Base-by-base conservation (phyloP, 2,329 filamentous ascomycete genomes). In the Ophiostoma populinum region DNA sequence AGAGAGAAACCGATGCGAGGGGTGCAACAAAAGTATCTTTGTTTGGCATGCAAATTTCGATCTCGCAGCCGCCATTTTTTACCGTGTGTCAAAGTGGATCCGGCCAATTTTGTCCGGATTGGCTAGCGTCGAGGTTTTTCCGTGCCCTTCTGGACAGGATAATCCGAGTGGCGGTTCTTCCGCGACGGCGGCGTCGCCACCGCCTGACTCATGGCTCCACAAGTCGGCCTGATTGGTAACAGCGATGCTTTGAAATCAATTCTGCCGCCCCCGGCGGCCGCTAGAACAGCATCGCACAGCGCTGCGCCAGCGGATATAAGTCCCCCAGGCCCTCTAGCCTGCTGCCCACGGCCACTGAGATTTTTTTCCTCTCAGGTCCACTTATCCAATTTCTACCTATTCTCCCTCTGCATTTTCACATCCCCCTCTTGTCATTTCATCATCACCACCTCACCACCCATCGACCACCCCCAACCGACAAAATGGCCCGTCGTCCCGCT, bases 401-500 rank as follows among this genome's bases (percentile, higher is more conserved):
- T 50, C 52, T 26, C 31, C 15, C 12, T 25, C 11, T 24, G 18
- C 6, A 24, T 31, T 17, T 35, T 31, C 24, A 20, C 20, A 22
- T 28, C 24, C 20, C 29, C 21, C 28, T 32, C 24, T 21, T 34
- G 9, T 16, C 29, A 32, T 26, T 34, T 21, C 29, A 36, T 36
- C 30, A 35, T 24, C 30, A 39, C 30, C 34, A 35, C 18, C 33
- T 24, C 36, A 33, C 30, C 34, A 48, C 49, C 45, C 50, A 53
- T 46, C 49, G n/a, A 47, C 53, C 24, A 31, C 25, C 35, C 27
- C 13, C 32, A 65, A 67, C 70, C 65, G 73, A 77, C 78, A 86
- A 78, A 72, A 98, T 98, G 90, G 90, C 90, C 60, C 85, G 90
- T 67, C 85, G 90, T 80, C 90, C 90, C 60, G 90, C 90, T 59